These are phyloP conservation scores for Aspergillus sclerotiicarbonarius DNA, from an alignment of 495 filamentous ascomycete species.

Conservation along the genomic window DNA sequence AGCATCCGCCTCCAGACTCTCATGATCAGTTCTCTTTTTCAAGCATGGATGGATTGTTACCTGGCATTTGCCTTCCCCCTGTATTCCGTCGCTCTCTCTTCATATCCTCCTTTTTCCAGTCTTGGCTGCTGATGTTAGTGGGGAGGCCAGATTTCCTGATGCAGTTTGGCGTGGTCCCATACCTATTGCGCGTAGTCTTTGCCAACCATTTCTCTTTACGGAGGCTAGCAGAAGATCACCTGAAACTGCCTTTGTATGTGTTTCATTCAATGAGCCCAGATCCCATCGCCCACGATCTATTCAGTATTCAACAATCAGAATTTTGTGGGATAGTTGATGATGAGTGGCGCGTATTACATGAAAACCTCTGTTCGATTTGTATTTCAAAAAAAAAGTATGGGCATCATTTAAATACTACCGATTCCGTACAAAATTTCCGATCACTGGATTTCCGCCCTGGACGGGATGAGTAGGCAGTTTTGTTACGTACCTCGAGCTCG, in stretches of 20 bases:
- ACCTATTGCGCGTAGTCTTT: slow-evolving; percentile 16
- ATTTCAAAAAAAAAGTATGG: background rate
- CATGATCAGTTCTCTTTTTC: background rate
- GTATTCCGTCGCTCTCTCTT: slow-evolving; percentile 1
- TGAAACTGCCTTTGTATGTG: background rate
- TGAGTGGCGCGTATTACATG: background rate
- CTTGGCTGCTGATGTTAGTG: slow-evolving; percentile 12
- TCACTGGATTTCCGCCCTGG: background rate
- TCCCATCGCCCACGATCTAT: background rate
- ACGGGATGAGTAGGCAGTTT: background rate
- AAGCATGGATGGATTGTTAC: background rate
- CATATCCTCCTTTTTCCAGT: slow-evolving; percentile 10
- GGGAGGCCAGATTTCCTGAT: slow-evolving; percentile 10
- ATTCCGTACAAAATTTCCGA: background rate
- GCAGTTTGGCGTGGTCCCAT: slow-evolving; percentile 18
- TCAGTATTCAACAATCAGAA: background rate
- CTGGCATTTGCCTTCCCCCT: background rate
- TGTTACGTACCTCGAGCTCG: background rate
- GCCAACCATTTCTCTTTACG: slow-evolving; percentile 10
- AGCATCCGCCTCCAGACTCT: background rate
- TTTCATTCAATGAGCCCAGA: background rate
- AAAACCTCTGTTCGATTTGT: background rate
- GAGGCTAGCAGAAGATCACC: background rate
- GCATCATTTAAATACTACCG: background rate
- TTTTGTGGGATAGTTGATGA: background rate